Base-by-base conservation (phyloP, 306 rosid species). In the Echinosophora koreensis region DNA sequence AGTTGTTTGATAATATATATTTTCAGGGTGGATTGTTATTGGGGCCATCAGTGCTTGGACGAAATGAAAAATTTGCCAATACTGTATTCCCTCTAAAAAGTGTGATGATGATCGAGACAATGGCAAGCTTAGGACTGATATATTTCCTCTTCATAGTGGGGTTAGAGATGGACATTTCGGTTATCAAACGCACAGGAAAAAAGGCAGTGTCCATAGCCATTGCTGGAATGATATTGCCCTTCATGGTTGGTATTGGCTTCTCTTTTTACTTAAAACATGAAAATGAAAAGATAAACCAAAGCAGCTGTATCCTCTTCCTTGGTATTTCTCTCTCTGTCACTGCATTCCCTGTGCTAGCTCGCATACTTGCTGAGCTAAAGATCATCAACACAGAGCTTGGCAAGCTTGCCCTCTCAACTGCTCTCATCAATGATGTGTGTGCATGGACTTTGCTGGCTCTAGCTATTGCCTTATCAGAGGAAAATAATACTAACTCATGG, bases 41-140 rank as follows among this genome's bases (percentile, higher is more conserved):
- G 63, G 98, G 98, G 37, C 98, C 98, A 22, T 94, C 98, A 15
- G 84, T 82, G 35, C 69, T 94, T 4, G 98, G 97, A 10, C 86
- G 84, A 69, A 65, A 50, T 62, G 1, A 16, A 0, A 10, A 0
- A 11, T 90, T 90, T 80, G 89, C 85, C 4, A 65, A 50, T 30
- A 2, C 38, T 0, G 9, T 94, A 2, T 94, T 94, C 77, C 98
- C 96, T 44, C 67, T 89, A 47, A 87, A 86, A 71, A 92, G 98
- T 85, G 91, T 89, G 57, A 82, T 90, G 91, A 88, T 90, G 66
- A 12, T 92, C 4, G 97, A 94, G 69, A 87, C 97, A 80, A 86
- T 94, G 93, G 97, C 96, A 32, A 88, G 91, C 30, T 74, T 91
- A 32, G 97, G 98, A 17, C 89, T 93, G 5, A 92, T 92, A 42